These are phyloP conservation scores for Cutaneotrichosporon dermatis DNA, from an alignment of 1,284 basidiomycete genomes.

Conservation along the genomic window DNA sequence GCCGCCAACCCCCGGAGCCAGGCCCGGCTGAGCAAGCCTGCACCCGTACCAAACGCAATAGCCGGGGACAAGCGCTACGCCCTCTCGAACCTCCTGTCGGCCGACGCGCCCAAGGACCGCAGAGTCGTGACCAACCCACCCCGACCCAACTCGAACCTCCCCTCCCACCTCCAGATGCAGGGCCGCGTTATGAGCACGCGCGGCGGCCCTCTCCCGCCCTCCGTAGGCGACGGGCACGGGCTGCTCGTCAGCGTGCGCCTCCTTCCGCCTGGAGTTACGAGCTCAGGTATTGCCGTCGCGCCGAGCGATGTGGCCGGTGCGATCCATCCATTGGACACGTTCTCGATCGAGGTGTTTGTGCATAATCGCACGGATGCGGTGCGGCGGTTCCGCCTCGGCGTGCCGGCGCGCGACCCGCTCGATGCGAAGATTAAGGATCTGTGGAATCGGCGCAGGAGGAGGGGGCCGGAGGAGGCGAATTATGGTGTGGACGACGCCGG, in stretches of 20 bases:
- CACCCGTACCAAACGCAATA: constrained; percentile 32
- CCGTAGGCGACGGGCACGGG: constrained; percentile 23
- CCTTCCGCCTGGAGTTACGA: constrained; percentile 33
- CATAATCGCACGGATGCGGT: constrained; percentile 77
- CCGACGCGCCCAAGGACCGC: background rate
- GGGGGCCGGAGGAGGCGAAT: constrained; percentile 17
- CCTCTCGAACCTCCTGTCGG: constrained; percentile 33
- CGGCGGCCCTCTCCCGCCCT: background rate
- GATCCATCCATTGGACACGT: constrained; percentile 67
- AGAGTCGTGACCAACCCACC: constrained; percentile 12
- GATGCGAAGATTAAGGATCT: constrained; percentile 34
- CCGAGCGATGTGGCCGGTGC: constrained; percentile 22
- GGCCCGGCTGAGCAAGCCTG: constrained; percentile 8
- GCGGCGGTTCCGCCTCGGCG: constrained; percentile 69
- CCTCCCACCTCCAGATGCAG: constrained; percentile 15
- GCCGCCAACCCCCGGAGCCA: constrained; percentile 7
- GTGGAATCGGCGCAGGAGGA: constrained; percentile 19
- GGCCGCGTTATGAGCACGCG: constrained; percentile 11
- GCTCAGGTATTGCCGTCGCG: background rate
- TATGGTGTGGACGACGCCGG: constrained; percentile 30
- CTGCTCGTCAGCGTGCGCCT: constrained; percentile 71
- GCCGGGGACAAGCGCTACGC: constrained; percentile 49
- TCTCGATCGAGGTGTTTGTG: constrained; percentile 80
- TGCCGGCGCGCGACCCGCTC: constrained; percentile 56
- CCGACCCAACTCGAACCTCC: constrained; percentile 12